Evolutionary conservation across 805 yeast species (phyloP), one percentile per base, ranked within the genome.

Genomic region (Kuraishia hungarica): DNA sequence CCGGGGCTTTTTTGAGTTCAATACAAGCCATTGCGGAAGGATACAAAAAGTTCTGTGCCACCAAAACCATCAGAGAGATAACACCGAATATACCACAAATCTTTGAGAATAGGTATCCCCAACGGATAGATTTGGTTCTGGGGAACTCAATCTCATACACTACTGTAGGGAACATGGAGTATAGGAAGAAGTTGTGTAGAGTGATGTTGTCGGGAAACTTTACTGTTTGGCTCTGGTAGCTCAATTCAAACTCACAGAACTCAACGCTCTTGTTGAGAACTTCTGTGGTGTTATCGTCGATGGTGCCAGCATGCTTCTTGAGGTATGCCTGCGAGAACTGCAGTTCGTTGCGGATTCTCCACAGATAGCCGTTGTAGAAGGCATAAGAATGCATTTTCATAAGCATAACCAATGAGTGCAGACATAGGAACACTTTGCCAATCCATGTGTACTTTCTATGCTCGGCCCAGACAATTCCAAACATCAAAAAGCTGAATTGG

Each of bases 331-430:
- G 71, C 0, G 89, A 80, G 56, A 74, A 78, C 2, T 73, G 61
- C 50, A 86, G 70, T 63, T 88, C 93, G 17, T 72, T 68, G 22
- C 67, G 62, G 50, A 86, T 80, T 39, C 67, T 71, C 91, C 96
- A 89, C 57, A 94, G 72, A 66, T 93, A 90, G 0, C 98, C 99
- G 65, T 92, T 92, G 72, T 84, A 94, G 64, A 88, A 91, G 1
- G 89, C 89, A 67, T 85, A 94, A 1, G 98, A 91, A 68, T 94
- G 98, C 83, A 87, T 86, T 67, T 94, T 94, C 99, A 94, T 94
- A 61, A 96, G 67, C 60, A 91, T 74, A 1, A 94, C 98, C 52
- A 90, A 74, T 11, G 91, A 82, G 66, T 94, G 99, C 53, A 94
- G 73, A 57, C 89, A 80, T 58, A 94, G 71, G 63, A 89, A 94